These are phyloP conservation scores for Dioscorea cayenensis DNA, from an alignment of 116 monocot genomes.

Conservation along the genomic window DNA sequence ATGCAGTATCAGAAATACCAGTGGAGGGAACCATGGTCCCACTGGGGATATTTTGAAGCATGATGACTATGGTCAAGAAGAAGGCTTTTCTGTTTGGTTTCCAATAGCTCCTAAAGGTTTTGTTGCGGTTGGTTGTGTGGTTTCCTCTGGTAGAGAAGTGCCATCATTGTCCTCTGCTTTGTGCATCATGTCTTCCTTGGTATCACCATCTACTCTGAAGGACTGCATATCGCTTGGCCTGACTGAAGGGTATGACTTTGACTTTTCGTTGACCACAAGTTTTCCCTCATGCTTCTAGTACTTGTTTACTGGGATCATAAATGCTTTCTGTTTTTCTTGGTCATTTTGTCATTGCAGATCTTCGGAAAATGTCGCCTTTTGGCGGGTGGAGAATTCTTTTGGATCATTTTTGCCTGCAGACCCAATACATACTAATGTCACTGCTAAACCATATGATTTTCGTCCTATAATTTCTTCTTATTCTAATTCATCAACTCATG, in stretches of 20 bases:
- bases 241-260: conserved; percentile 36
- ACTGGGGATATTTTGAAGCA: conserved; percentile 6
- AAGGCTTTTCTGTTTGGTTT: conserved; percentile 81
- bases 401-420: conserved; percentile 80
- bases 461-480: conserved; percentile 51
- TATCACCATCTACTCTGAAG: conserved; percentile 62
- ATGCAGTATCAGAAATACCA: conserved; percentile 7
- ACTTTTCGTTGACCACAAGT: neutral
- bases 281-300: neutral
- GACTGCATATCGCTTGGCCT: conserved; percentile 72
- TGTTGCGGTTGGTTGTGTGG: conserved; percentile 88
- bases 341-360: conserved; percentile 23
- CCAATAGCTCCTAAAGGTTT: conserved; percentile 89
- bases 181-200: conserved; percentile 77
- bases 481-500: conserved; percentile 16
- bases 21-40: conserved; percentile 9
- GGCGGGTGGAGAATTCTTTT: conserved; percentile 91
- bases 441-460: conserved; percentile 75
- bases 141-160: conserved; percentile 41
- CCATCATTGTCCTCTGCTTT: conserved; percentile 76
- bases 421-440: conserved; percentile 25
- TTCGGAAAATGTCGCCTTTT: conserved; percentile 51
- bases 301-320: neutral
- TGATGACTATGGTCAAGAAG: conserved; percentile 5
- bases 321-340: neutral